Evolutionary conservation across 331 rosid species (phyloP), one percentile per base, ranked within the genome.

Genomic region (Arachis monticola): DNA sequence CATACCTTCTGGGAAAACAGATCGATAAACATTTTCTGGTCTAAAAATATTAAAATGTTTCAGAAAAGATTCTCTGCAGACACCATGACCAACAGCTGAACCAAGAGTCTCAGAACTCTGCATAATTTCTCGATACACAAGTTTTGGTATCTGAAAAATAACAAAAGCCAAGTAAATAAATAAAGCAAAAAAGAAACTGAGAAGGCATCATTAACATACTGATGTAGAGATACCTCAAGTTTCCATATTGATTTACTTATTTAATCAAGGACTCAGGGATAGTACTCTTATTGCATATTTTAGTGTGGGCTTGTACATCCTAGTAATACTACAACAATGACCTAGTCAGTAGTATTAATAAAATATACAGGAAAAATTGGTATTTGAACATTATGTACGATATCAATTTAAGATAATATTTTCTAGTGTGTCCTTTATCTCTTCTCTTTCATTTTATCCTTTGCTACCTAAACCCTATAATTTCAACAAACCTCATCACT

Each of bases 101-200:
- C 79, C 47, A 72, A 85, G 73, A 61, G 79, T 72, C 69, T 85
- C 87, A 61, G 93, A 84, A 82, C 85, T 83, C 38, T 46, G 90
- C 66, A 85, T 75, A 82, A 86, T 62, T 52, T 88, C 99, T 80
- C 31, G 79, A 82, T 86, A 83, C 64, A 95, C 87, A 58, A 92
- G 91, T 81, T 88, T 95, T 7, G 99, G 99, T 64, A 95, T 80
- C 99, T 94, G 86, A 47, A 76, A 57, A 77, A 48, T 5, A 8
- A 58, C 40, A 2, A 13, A 55, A 31, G 35, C 7, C 14, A 46
- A 64, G 61, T 5, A 62, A 52, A 35, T 35, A 27, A 77, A 51
- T 40, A 60, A 40, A 35, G 5, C 40, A 35, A 71, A 60, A 57
- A 74, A 32, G 41, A 3, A 44, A 67, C 42, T n/a, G 40, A 60